A percentile compares a stretch with the other conserved stretches of the same genome.
These are phyloP conservation scores for Alternaria ethzedia DNA, from an alignment of 2,329 filamentous ascomycete genomes.

Conservation along the genomic window DNA sequence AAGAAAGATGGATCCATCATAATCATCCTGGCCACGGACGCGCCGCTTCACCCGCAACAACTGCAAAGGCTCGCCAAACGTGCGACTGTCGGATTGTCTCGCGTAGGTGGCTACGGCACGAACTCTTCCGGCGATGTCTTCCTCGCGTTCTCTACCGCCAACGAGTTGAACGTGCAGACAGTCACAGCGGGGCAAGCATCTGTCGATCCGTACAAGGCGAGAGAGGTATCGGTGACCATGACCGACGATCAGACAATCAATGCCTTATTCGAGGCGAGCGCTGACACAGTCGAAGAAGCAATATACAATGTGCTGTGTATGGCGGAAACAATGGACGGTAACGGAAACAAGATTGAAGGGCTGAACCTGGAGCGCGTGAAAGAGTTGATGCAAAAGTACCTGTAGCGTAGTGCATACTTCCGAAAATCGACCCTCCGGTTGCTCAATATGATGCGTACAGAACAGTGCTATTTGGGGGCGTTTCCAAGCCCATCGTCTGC, in stretches of 20 bases:
- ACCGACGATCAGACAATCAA: slow-evolving; percentile 67
- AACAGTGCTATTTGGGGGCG: neutral
- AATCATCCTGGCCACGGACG: slow-evolving; percentile 66
- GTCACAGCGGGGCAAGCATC: slow-evolving; percentile 26
- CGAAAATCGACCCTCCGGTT: neutral
- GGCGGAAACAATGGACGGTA: slow-evolving; percentile 65
- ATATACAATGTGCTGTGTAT: slow-evolving; percentile 70
- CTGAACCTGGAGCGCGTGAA: slow-evolving; percentile 44
- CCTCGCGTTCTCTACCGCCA: slow-evolving; percentile 69
- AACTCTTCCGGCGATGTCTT: slow-evolving; percentile 72
- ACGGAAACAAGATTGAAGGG: slow-evolving; percentile 53
- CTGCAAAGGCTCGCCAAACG: slow-evolving; percentile 65
- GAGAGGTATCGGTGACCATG: slow-evolving; percentile 56
- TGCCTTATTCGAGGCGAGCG: slow-evolving; percentile 65
- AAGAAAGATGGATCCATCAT: slow-evolving; percentile 69
- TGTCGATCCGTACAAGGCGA: slow-evolving; percentile 45
- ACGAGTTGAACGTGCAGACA: slow-evolving; percentile 56
- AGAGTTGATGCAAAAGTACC: slow-evolving; percentile 45
- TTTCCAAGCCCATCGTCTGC: neutral
- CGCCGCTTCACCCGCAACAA: slow-evolving; percentile 64
- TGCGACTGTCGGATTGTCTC: slow-evolving; percentile 66
- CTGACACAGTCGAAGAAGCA: slow-evolving; percentile 69
- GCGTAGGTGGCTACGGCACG: slow-evolving; percentile 66
- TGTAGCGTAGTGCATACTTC: slow-evolving; percentile 15
- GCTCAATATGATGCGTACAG: neutral